Conservation (phyloP, 345 rosid genomes). For the Eucalyptus tenuipes region DNA sequence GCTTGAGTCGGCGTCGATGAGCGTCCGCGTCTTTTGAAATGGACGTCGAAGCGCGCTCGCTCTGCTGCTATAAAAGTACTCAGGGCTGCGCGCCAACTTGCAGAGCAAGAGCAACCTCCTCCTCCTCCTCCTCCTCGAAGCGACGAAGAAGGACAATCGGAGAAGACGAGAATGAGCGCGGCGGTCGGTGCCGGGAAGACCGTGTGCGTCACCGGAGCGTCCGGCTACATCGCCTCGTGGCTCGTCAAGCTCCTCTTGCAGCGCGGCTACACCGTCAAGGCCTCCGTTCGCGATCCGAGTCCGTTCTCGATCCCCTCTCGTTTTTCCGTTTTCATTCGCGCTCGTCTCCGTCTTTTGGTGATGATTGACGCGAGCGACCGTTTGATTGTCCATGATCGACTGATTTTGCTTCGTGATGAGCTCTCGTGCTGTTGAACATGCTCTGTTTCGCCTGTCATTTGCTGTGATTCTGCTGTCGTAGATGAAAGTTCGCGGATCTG, state of each 20-base stretch:
- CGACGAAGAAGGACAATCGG: not conserved
- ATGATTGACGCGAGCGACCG: not conserved
- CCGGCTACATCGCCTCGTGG: conserved; percentile 89
- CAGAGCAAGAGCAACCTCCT: not conserved
- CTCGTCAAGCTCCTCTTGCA: conserved; percentile 71
- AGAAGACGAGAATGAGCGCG: conserved; percentile 20
- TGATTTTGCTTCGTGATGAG: not conserved
- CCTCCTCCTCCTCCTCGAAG: not conserved
- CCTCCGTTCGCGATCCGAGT: conserved; percentile 84
- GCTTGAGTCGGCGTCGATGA: not conserved
- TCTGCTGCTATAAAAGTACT: not conserved
- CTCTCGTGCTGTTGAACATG: not conserved
- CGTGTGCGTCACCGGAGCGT: conserved; percentile 86
- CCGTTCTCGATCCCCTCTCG: conserved; percentile 3
- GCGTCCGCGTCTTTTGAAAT: not conserved
- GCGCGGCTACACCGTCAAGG: conserved; percentile 69
- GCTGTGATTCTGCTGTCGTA: not conserved
- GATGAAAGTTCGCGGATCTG: not conserved
- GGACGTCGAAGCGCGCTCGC: not conserved
- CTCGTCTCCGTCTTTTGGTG: not conserved
- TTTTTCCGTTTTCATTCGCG: not conserved
- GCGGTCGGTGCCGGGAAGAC: conserved; percentile 30
- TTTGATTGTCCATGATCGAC: not conserved
- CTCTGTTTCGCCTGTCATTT: not conserved
- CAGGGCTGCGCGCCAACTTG: not conserved